These are phyloP conservation scores for Pseudogymnoascus sp. DNA, from an alignment of 2,329 filamentous ascomycete genomes.

Conservation along the genomic window DNA sequence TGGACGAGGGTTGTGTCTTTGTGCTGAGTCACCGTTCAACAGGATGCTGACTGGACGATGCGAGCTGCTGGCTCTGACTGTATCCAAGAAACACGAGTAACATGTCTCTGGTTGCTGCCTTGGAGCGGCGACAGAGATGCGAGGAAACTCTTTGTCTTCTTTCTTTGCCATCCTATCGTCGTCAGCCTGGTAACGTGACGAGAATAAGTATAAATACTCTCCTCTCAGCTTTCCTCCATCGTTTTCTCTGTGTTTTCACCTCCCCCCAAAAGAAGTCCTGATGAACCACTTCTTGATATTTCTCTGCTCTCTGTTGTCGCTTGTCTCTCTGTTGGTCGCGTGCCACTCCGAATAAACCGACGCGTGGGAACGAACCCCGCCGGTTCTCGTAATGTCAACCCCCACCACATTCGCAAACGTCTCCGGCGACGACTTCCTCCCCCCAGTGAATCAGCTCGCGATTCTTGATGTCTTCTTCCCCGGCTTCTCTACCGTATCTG, in stretches of 20 bases:
- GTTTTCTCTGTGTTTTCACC: background rate
- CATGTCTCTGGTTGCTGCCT: background rate
- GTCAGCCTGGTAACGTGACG: background rate
- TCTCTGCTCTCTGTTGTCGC: background rate
- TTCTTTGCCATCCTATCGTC: background rate
- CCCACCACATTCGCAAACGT: background rate
- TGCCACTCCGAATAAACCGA: background rate
- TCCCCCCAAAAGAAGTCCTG: background rate
- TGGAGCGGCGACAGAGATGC: background rate
- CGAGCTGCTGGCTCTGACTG: background rate
- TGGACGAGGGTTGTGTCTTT: background rate
- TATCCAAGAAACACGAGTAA: background rate
- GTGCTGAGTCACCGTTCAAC: background rate
- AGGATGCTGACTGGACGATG: background rate
- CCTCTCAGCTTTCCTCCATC: background rate
- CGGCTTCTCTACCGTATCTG: conserved; percentile 51
- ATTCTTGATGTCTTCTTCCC: conserved; percentile 58
- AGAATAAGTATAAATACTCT: background rate
- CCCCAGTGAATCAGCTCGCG: conserved; percentile 22
- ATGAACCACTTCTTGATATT: background rate
- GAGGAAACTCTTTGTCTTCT: background rate
- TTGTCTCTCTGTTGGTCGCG: background rate
- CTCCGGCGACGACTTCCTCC: background rate
- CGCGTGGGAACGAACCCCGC: background rate
- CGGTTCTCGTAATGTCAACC: background rate